These are phyloP conservation scores for Amylocarpus encephaloides DNA, from an alignment of 2,329 filamentous ascomycete species.

Conservation along the genomic window DNA sequence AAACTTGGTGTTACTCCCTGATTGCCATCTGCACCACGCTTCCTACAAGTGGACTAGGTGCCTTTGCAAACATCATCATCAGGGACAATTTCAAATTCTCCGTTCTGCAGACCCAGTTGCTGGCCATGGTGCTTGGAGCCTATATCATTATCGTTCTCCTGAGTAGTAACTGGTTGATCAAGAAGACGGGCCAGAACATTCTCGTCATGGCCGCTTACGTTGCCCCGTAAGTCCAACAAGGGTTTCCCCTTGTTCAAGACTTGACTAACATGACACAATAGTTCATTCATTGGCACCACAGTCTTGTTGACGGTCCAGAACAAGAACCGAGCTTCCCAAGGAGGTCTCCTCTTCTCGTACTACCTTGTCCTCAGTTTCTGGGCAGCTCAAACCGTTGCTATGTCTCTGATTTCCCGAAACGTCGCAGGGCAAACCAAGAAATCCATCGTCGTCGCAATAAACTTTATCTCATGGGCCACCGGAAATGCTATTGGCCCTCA, in stretches of 20 bases:
- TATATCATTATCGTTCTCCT: constrained; percentile 68
- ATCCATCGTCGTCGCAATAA: constrained; percentile 42
- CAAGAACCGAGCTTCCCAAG: constrained; percentile 48
- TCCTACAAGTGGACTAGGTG: constrained; percentile 65
- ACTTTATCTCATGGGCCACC: constrained; percentile 45
- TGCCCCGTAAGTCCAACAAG: constrained; percentile 47
- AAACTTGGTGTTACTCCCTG: constrained; percentile 41
- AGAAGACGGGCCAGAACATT: constrained; percentile 62
- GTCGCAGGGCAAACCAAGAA: constrained; percentile 47
- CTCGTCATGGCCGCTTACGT: constrained; percentile 60
- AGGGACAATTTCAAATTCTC: constrained; percentile 56
- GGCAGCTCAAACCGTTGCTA: constrained; percentile 61
- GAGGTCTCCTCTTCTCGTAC: constrained; percentile 65
- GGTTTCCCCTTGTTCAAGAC: constrained; percentile 25
- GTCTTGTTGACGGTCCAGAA: constrained; percentile 64
- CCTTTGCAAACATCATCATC: constrained; percentile 71
- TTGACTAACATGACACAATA: constrained; percentile 50
- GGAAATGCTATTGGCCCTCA: constrained; percentile 51
- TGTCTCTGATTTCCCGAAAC: constrained; percentile 54
- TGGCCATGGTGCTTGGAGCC: constrained; percentile 68
- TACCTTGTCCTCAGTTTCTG: constrained; percentile 75
- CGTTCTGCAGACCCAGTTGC: constrained; percentile 60
- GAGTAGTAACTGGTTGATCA: constrained; percentile 59
- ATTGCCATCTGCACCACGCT: constrained; percentile 58
- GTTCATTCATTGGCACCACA: constrained; percentile 65